Percentiles rank a stretch among this genome's conserved stretches.
Conservation (phyloP, 306 rosid species). For the Nissolia schottii region DNA sequence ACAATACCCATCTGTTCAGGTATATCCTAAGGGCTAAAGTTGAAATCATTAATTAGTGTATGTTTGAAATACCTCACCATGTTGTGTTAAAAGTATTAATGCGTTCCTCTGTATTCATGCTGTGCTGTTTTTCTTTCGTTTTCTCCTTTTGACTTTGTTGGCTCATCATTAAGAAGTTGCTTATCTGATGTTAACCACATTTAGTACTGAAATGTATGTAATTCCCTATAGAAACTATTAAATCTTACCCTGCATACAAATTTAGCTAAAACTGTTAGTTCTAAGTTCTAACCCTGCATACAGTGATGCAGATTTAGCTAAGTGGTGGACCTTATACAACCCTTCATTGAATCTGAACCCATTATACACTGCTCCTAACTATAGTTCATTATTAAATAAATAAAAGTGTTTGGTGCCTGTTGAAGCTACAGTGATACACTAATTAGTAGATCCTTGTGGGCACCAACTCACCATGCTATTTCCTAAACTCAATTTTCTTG, state of each 20-base stretch:
- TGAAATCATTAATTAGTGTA: not conserved
- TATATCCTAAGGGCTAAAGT: conserved; percentile 15
- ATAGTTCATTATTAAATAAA: not conserved
- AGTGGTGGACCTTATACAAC: not conserved
- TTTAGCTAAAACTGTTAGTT: no score
- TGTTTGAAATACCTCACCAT: not conserved
- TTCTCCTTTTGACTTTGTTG: not conserved
- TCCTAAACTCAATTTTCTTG: not conserved
- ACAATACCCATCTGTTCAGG: conserved; percentile 83
- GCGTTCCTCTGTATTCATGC: not conserved
- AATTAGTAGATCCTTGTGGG: not conserved
- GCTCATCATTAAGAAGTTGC: not conserved
- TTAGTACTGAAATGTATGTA: not conserved
- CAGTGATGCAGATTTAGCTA: not conserved
- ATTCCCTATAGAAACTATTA: not conserved
- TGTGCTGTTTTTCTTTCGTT: not conserved
- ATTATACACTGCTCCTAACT: not conserved
- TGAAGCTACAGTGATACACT: not conserved
- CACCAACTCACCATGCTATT: not conserved
- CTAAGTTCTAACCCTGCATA: not conserved
- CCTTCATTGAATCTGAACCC: not conserved
- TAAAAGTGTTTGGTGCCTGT: not conserved
- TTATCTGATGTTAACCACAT: not conserved
- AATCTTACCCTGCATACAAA: not conserved
- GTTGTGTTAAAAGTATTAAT: not conserved